Conservation (phyloP, 225 moss, liverwort and hornwort species). For the Physcomitrium patens region DNA sequence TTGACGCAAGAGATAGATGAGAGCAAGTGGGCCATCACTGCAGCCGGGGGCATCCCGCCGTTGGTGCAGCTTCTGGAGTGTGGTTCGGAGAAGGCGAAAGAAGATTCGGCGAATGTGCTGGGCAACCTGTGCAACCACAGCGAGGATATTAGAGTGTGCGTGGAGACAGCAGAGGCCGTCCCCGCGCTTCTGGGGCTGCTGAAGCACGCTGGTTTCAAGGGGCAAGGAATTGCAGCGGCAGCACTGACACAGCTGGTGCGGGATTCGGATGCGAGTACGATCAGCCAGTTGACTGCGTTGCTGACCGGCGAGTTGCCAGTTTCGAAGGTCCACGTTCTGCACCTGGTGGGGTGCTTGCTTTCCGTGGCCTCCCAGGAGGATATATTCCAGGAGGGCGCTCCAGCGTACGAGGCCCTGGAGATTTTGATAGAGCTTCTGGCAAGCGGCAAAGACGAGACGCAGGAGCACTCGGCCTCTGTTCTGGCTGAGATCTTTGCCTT, state of each 20-base stretch:
- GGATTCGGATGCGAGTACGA: constrained; percentile 91
- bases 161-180: constrained; percentile 97
- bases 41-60: constrained; percentile 98
- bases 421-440: constrained; percentile 74
- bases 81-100: constrained; percentile 95
- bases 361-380: constrained; percentile 94
- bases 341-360: constrained; percentile 88
- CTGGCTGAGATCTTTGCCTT: constrained; percentile 85
- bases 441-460: constrained; percentile 76
- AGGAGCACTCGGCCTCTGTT: constrained; percentile 81
- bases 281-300: constrained; percentile 90
- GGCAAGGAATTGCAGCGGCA: constrained; percentile 90
- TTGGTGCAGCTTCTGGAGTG: constrained; percentile 90
- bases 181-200: constrained; percentile 93
- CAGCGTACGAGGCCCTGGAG: constrained; percentile 86
- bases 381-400: constrained; percentile 77
- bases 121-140: constrained; percentile 96
- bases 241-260: constrained; percentile 94
- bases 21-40: constrained; percentile 99
- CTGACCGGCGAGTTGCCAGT: constrained; percentile 91
- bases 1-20: constrained; percentile 93
- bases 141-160: constrained; percentile 96
- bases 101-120: constrained; percentile 91
- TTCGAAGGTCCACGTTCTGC: constrained; percentile 89
- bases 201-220: constrained; percentile 92